These are phyloP conservation scores for Diutina rugosa DNA, from an alignment of 1,139 yeast species.

Conservation along the genomic window DNA sequence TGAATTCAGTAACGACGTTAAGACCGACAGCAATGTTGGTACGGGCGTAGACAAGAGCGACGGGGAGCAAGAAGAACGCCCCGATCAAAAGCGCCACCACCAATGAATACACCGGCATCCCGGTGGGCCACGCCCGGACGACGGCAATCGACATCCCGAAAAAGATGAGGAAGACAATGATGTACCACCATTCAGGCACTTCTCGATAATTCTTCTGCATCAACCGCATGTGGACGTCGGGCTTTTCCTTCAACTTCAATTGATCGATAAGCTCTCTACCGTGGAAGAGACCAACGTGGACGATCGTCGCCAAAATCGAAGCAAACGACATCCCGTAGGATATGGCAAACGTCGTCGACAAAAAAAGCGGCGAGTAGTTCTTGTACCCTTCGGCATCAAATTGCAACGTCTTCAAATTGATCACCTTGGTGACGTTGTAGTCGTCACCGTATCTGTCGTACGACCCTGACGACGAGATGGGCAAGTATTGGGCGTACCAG, in stretches of 20 bases:
- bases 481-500: constrained; percentile 32
- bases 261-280: constrained; percentile 37
- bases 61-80: constrained; percentile 26
- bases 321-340: constrained; percentile 57
- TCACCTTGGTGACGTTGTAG: constrained; percentile 28
- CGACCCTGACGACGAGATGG: constrained; percentile 27
- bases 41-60: constrained; percentile 27
- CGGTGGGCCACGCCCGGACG: constrained; percentile 21
- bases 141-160: constrained; percentile 24
- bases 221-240: constrained; percentile 52
- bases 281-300: constrained; percentile 43
- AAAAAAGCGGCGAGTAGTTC: constrained; percentile 42
- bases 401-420: constrained; percentile 21
- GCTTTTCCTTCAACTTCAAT: constrained; percentile 29
- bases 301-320: constrained; percentile 41
- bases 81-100: constrained; percentile 29
- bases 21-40: constrained; percentile 34
- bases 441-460: constrained; percentile 21
- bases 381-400: constrained; percentile 37
- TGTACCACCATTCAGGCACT: constrained; percentile 61
- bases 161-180: constrained; percentile 28
- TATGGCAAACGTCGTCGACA: constrained; percentile 51
- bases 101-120: constrained; percentile 27
- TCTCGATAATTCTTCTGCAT: constrained; percentile 43
- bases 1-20: constrained; percentile 32